Percentiles rank a stretch among this genome's conserved stretches.
Conservation (phyloP, 2,329 filamentous ascomycete genomes). For the Paraphaeosphaeria minitans region DNA sequence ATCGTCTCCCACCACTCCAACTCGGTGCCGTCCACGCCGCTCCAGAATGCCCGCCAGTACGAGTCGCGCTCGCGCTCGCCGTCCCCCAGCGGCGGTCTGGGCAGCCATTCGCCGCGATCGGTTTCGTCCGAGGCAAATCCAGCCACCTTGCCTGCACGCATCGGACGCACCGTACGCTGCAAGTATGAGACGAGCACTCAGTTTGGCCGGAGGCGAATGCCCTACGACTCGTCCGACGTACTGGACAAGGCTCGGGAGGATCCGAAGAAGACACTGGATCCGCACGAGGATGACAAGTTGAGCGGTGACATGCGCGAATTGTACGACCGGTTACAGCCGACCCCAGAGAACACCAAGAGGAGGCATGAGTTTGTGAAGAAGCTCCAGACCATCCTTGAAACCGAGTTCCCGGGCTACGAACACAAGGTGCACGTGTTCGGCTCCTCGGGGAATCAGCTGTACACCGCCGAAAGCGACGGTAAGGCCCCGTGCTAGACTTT, state of each 20-base stretch:
- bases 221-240: constrained; percentile 86
- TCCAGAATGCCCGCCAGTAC: constrained; percentile 84
- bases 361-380: constrained; percentile 81
- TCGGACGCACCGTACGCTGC: constrained; percentile 67
- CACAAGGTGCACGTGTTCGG: constrained; percentile 94
- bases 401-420: constrained; percentile 87
- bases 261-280: constrained; percentile 60
- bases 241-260: constrained; percentile 72
- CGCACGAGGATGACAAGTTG: constrained; percentile 58
- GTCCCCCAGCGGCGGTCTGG: constrained; percentile 73
- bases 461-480: constrained; percentile 96
- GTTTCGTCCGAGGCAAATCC: constrained; percentile 88
- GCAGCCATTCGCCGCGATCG: constrained; percentile 85
- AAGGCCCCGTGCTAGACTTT: constrained; percentile 44
- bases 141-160: constrained; percentile 69
- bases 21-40: constrained; percentile 91
- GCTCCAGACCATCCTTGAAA: constrained; percentile 83
- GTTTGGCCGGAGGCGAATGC: constrained; percentile 82
- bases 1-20: constrained; percentile 72
- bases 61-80: constrained; percentile 77
- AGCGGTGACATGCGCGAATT: constrained; percentile 83
- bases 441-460: constrained; percentile 94
- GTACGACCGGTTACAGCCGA: constrained; percentile 84
- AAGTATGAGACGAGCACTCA: constrained; percentile 88
- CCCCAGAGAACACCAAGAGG: constrained; percentile 75